Evolutionary conservation across 2,329 filamentous ascomycete species (phyloP), one percentile per base, ranked within the genome.

Genomic region (Ramichloridium luteum): DNA sequence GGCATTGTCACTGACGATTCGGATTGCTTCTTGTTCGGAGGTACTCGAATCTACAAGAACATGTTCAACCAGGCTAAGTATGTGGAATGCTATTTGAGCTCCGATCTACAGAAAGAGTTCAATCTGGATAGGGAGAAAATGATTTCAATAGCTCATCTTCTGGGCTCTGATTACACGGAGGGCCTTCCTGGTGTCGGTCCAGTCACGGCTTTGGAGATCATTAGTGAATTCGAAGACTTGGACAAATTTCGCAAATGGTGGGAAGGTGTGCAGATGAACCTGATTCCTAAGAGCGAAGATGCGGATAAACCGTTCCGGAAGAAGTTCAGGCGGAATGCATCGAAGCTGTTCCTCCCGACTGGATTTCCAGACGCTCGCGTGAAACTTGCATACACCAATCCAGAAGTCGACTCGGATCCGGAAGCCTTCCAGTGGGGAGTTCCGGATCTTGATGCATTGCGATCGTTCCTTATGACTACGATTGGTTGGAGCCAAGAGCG

Each of bases 11-110:
- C 92, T 0, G 90, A 98, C 49, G 90, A 98, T 54, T 92, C 81
- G 3, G 90, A 98, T 62, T 92, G 79, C 1, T 98, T 98, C 50
- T 70, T 98, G 1, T 98, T 98, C 55, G 92, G 90, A 12, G 92
- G 90, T 22, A 98, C 85, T 0, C 71, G 88, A 12, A 80, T 98
- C 13, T 98, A 98, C 67, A 98, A 98, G 58, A 98, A 98, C 63
- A 93, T 98, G 85, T 98, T 98, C 67, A 98, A 94, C 58, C 79
- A 84, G 47, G 90, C 90, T 56, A 98, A 98, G 54, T 93, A 84
- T 47, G 90, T 98, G 25, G 90, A 98, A 60, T 96, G 90, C 59
- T 98, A 96, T 53, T 70, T 98, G 6, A 62, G 76, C 2, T 66
- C 64, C 0, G 90, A 98, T 49, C 65, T 98, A 0, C 83, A 93